phyloP scores from a whole-genome alignment of 1,139 yeast species.

The Nakaseomyces uthaithaninus region DNA sequence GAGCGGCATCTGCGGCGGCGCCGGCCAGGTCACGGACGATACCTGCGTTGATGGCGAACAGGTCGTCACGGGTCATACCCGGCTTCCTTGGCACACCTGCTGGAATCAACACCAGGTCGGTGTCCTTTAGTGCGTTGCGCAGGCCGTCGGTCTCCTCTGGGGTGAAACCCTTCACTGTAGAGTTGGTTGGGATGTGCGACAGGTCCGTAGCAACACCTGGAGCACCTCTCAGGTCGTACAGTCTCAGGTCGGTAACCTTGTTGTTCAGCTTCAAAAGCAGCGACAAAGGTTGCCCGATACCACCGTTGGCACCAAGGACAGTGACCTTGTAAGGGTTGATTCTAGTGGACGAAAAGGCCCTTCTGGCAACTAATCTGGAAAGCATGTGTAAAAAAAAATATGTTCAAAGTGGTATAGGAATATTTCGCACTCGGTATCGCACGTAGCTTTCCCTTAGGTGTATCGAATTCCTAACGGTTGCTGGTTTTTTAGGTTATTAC shows the following conservation, averaged over 20 bases:
- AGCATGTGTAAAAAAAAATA: too few species aligned
- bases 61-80: conserved; percentile 97
- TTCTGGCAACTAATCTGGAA: conserved; percentile 37
- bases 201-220: conserved; percentile 97
- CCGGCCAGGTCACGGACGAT: conserved; percentile 88
- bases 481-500: too few species aligned
- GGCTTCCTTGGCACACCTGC: conserved; percentile 99
- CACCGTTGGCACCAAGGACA: conserved; percentile 96
- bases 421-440: too few species aligned
- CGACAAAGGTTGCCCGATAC: conserved; percentile 97
- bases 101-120: conserved; percentile 89
- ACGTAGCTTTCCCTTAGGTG: too few species aligned
- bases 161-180: conserved; percentile 72
- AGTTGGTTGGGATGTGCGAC: conserved; percentile 86
- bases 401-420: too few species aligned
- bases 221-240: conserved; percentile 88
- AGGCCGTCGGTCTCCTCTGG: conserved; percentile 60
- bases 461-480: too few species aligned
- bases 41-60: conserved; percentile 94
- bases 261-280: conserved; percentile 80
- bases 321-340: conserved; percentile 70
- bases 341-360: conserved; percentile 62
- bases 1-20: conserved; percentile 78
- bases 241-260: conserved; percentile 74
- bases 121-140: conserved; percentile 62